These are phyloP conservation scores for Trichoderma asperellum DNA, from an alignment of 2,329 filamentous ascomycete genomes.

Conservation along the genomic window DNA sequence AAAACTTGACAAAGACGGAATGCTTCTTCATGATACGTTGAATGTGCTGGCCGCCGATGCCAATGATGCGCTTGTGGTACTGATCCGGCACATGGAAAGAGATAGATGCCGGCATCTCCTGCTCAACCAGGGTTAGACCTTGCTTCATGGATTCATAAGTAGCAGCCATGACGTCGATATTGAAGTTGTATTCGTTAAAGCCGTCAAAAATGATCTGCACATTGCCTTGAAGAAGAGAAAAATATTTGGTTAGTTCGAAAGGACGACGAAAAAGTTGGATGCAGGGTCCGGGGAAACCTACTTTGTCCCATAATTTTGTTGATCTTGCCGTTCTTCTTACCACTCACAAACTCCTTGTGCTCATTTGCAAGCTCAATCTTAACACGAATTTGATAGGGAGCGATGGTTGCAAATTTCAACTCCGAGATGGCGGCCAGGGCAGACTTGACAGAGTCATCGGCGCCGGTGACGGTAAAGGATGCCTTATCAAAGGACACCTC, in stretches of 20 bases:
- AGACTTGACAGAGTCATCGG: slow-evolving; percentile 93
- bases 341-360: slow-evolving; percentile 98
- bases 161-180: slow-evolving; percentile 93
- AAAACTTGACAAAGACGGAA: slow-evolving; percentile 99
- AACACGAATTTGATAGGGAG: slow-evolving; percentile 90
- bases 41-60: slow-evolving; percentile 97
- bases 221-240: slow-evolving; percentile 61
- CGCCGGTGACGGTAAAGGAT: slow-evolving; percentile 91
- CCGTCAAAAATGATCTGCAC: slow-evolving; percentile 99
- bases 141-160: slow-evolving; percentile 95
- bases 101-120: slow-evolving; percentile 98
- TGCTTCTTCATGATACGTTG: slow-evolving; percentile 99
- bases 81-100: slow-evolving; percentile 99
- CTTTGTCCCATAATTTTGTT: slow-evolving; percentile 99
- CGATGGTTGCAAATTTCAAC: slow-evolving; percentile 83
- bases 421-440: slow-evolving; percentile 94
- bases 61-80: slow-evolving; percentile 99
- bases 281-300: slow-evolving; percentile 26
- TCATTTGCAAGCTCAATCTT: slow-evolving; percentile 99
- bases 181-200: slow-evolving; percentile 99
- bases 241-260: not conserved
- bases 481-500: slow-evolving; percentile 94
- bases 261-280: not conserved
- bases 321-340: slow-evolving; percentile 99
- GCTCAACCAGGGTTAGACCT: slow-evolving; percentile 88